These are phyloP conservation scores for Dioscorea zingiberensis DNA, from an alignment of 106 monocot genomes.

Conservation along the genomic window DNA sequence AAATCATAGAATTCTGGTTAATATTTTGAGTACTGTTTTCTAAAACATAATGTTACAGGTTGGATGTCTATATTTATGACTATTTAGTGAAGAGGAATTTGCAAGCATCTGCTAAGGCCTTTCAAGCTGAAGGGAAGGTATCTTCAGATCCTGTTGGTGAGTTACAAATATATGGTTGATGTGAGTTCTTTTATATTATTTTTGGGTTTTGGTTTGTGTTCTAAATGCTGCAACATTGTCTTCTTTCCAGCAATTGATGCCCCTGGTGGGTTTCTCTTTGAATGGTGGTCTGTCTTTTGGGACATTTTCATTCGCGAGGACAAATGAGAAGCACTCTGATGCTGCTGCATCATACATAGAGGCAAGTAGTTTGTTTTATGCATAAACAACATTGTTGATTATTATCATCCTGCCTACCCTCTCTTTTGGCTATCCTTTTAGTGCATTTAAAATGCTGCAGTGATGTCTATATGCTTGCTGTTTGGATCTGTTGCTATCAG, in stretches of 20 bases:
- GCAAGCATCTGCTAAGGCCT: constrained; percentile 74
- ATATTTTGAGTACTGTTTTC: too few relatives aligned
- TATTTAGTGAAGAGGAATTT: constrained; percentile 74
- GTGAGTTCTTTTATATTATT: background rate
- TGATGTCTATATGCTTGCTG: background rate
- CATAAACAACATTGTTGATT: too few relatives aligned
- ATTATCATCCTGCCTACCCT: background rate
- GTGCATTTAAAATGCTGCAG: too few relatives aligned
- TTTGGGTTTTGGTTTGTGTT: too few relatives aligned
- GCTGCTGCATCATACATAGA: constrained; percentile 87
- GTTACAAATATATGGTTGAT: background rate
- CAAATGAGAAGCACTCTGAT: constrained; percentile 93
- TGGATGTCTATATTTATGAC: constrained; percentile 80
- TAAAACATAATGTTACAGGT: constrained; percentile 20
- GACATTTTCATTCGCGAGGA: constrained; percentile 94
- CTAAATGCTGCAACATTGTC: background rate
- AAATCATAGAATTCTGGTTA: too few relatives aligned
- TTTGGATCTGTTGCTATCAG: too few relatives aligned
- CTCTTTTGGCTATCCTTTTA: background rate
- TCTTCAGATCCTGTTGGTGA: constrained; percentile 89
- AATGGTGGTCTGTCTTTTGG: constrained; percentile 99
- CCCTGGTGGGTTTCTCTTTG: constrained; percentile 96
- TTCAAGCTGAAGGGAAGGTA: constrained; percentile 91
- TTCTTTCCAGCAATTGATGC: constrained; percentile 85
- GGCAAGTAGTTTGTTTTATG: constrained; percentile 6